phyloP scores from a whole-genome alignment of 2,329 filamentous ascomycete species.

The Fusarium phyllophilum region DNA sequence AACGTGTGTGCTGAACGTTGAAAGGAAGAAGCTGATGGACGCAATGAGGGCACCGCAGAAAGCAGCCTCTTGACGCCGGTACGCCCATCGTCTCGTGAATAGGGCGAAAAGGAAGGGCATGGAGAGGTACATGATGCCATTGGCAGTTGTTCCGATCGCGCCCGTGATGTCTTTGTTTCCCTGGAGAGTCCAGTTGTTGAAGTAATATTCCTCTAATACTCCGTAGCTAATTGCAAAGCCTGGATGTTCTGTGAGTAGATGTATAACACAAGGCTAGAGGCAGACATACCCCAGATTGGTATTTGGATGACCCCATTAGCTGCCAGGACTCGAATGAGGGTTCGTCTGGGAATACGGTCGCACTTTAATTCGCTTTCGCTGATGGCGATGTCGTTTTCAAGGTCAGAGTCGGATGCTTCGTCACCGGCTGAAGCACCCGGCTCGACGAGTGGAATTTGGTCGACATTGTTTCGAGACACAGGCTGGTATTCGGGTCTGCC shows the following conservation, averaged over 20 bases:
- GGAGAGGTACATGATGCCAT: constrained; percentile 3
- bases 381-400: background rate
- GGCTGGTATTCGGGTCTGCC: background rate
- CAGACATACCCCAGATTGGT: background rate
- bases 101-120: constrained; percentile 2
- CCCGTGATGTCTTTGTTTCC: background rate
- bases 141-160: background rate
- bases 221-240: constrained; percentile 1
- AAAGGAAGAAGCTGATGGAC: background rate
- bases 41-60: background rate
- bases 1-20: background rate
- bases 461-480: background rate
- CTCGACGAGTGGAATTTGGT: background rate
- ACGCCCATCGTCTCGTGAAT: background rate
- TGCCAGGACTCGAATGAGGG: background rate
- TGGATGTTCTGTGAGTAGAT: background rate
- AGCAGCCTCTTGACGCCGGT: background rate
- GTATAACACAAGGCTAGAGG: fast-evolving
- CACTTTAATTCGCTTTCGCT: background rate
- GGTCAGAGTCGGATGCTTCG: background rate
- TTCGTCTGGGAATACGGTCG: background rate
- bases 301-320: background rate
- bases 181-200: background rate
- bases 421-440: background rate
- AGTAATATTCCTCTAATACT: background rate